These are phyloP conservation scores for Aspergillus flavus DNA, from an alignment of 2,329 filamentous ascomycete genomes.

Conservation along the genomic window DNA sequence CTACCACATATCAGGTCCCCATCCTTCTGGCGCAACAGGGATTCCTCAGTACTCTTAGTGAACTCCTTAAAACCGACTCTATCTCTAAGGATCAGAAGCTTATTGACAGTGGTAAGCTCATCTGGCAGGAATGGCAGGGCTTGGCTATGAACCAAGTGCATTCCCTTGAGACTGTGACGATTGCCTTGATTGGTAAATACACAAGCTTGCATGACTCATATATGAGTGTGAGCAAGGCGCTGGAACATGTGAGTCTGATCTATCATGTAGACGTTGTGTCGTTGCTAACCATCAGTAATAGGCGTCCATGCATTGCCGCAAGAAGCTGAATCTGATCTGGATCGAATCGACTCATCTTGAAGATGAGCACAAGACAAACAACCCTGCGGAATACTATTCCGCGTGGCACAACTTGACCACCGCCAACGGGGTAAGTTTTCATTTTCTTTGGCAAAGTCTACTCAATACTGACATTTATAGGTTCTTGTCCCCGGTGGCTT, in stretches of 20 bases:
- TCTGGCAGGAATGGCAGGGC: constrained; percentile 77
- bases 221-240: constrained; percentile 77
- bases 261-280: no score
- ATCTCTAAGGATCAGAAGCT: constrained; percentile 57
- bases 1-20: constrained; percentile 91
- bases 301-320: constrained; percentile 77
- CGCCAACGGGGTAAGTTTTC: constrained; percentile 52
- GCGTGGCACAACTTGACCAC: constrained; percentile 81
- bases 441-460: constrained; percentile 46
- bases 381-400: constrained; percentile 76
- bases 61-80: constrained; percentile 66
- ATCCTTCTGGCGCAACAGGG: constrained; percentile 85
- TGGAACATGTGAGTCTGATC: constrained; percentile 67
- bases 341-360: constrained; percentile 87
- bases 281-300: neutral
- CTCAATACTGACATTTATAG: neutral
- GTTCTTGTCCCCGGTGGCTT: constrained; percentile 63
- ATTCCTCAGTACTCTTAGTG: constrained; percentile 67
- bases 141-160: constrained; percentile 69
- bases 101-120: constrained; percentile 64
- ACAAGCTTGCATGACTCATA: constrained; percentile 83
- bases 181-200: constrained; percentile 93
- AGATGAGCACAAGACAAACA: constrained; percentile 58
- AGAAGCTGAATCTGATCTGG: constrained; percentile 78
- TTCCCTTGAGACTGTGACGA: constrained; percentile 70